Evolutionary conservation across 768 basidiomycete genomes (phyloP), one percentile per base, ranked within the genome.

Genomic region (Phanerochaete carnosa): DNA sequence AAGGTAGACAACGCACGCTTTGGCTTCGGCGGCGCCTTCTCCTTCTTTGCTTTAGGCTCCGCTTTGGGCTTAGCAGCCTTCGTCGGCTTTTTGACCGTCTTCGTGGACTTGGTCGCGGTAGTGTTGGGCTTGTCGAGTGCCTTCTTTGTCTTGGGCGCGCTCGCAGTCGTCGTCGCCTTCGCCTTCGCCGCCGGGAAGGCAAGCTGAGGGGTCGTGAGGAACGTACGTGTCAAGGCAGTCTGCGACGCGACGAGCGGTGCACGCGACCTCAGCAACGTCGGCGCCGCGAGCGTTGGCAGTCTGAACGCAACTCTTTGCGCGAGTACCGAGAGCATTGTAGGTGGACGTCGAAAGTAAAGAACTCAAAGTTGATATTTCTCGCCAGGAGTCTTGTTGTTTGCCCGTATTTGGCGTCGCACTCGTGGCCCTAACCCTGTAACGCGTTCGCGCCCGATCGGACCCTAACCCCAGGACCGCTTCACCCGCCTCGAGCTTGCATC

Each of bases 191-290:
- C 35, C 54, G 54, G 60, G 43, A 56, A 61, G 3, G 55, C 55
- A 55, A 61, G 22, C 29, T 13, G 29, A 30, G 52, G 62, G 15
- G 57, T 54, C 25, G 62, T 59, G 49, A 54, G 22, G 58, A 62
- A 62, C 5, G 57, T 35, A 26, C 62, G 62, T 54, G 61, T 52
- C 51, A 32, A 16, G 19, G 32, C 23, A 7, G 49, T 15, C 7
- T 29, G 49, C 49, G 30, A 35, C 33, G 35, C 54, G 35, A 39
- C 26, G 3, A 33, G 16, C n/a, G 54, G 23, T 23, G 54, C 54
- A 55, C 39, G 60, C 33, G 55, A 56, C 46, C 55, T 28, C 22
- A 57, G 16, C 25, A 61, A 8, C 12, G 23, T 9, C 25, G 55
- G 16, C 19, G 35, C 23, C 22, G 51, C 13, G 12, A 52, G 35